These are phyloP conservation scores for Centella asiatica DNA, from an alignment of 129 eudicot species.

Conservation along the genomic window DNA sequence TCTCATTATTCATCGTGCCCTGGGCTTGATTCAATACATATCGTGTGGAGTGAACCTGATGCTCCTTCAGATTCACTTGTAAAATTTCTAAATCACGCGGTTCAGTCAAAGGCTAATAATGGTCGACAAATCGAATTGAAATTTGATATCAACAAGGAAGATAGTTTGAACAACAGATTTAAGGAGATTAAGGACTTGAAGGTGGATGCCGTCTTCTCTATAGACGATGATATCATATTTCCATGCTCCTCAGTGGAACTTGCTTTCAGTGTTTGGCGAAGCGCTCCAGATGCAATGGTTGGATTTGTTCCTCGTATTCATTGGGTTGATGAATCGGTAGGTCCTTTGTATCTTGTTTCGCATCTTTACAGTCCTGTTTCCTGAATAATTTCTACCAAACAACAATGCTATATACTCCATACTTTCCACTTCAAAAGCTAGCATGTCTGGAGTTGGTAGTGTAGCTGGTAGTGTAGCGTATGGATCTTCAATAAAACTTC, in stretches of 20 bases:
- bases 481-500: neutral
- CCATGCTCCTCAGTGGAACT: constrained; percentile 75
- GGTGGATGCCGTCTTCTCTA: constrained; percentile 70
- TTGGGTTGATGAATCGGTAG: constrained; percentile 57
- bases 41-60: constrained; percentile 84
- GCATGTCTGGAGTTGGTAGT: neutral
- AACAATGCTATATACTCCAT: neutral
- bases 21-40: constrained; percentile 69
- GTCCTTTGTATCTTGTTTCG: constrained; percentile 8
- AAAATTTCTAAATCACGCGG: constrained; percentile 42
- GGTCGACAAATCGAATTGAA: constrained; percentile 55
- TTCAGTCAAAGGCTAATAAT: constrained; percentile 41
- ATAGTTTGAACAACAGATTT: constrained; percentile 78
- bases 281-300: constrained; percentile 87
- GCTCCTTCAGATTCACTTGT: constrained; percentile 61
- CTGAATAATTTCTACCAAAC: neutral
- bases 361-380: neutral
- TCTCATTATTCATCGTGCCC: constrained; percentile 78
- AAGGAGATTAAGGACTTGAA: constrained; percentile 62
- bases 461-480: too few relatives aligned
- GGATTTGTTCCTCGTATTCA: constrained; percentile 86
- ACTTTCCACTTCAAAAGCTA: neutral
- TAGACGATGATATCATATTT: constrained; percentile 77
- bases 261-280: constrained; percentile 69
- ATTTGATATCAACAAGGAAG: constrained; percentile 74